Evolutionary conservation across 192 early-diverging fungal genomes (phyloP).

Genomic region (Lunasporangiospora selenospora): DNA sequence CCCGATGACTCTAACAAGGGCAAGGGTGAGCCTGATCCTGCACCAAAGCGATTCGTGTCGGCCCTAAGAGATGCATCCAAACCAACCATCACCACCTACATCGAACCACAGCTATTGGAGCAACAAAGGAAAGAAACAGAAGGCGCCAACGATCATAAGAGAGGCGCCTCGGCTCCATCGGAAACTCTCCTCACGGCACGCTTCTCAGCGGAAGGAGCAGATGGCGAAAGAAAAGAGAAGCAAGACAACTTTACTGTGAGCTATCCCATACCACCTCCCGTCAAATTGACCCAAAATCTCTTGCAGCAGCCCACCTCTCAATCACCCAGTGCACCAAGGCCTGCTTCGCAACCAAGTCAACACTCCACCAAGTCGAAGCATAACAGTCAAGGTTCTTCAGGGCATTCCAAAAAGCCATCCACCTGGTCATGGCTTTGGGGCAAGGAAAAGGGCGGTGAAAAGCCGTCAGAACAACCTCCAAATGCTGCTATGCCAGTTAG

Average conservation of each 20-base stretch:
- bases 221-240: conserved; percentile 17
- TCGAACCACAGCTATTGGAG: conserved; percentile 41
- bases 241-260: conserved; percentile 25
- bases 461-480: conserved; percentile 2
- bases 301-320: conserved; percentile 25
- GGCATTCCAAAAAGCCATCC: conserved; percentile 45
- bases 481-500: too few species aligned
- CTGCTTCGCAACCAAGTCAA: too few species aligned
- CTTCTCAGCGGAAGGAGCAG: conserved; percentile 9
- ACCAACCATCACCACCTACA: conserved; percentile 41
- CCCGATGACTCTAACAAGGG: not conserved
- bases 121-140: conserved; percentile 8
- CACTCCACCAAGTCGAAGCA: conserved; percentile 1
- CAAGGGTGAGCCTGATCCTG: conserved; percentile 21
- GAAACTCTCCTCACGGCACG: conserved; percentile 4
- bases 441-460: conserved; percentile 36
- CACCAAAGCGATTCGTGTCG: conserved; percentile 34
- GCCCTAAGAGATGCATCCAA: conserved; percentile 40
- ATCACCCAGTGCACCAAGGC: not conserved
- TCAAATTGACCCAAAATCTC: conserved; percentile 38
- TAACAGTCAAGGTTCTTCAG: conserved; percentile 1
- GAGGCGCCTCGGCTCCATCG: too few species aligned
- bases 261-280: conserved; percentile 42
- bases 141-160: conserved; percentile 19
- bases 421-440: conserved; percentile 55